Base-by-base conservation (phyloP, 2,329 filamentous ascomycete species). In the Aspergillus sp. region DNA sequence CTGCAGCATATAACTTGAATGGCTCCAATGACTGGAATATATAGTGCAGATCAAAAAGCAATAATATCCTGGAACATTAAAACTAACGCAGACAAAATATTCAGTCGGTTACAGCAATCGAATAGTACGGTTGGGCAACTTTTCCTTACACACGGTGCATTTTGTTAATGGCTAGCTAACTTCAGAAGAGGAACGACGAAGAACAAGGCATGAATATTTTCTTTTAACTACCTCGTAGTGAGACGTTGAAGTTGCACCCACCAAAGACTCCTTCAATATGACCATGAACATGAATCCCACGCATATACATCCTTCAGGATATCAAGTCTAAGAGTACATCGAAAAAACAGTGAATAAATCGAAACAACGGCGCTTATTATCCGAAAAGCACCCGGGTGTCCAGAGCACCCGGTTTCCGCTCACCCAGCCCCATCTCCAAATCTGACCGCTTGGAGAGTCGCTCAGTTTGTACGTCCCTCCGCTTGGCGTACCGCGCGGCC, bases 391-490 rank as follows among this genome's bases (percentile, higher is more conserved):
- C 82, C 72, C 84, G 85, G 63, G 89, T 88, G 76, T 96, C 92
- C 74, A 97, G 79, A 63, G 86, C 86, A 73, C 90, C 85, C 65
- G 81, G 82, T 66, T 85, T 82, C 70, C 80, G 81, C 76, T 82
- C 83, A 59, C 83, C 81, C 42, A 70, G 68, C 13, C 88, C 87
- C 64, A 98, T 78, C 24, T 93, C 92, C 58, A 99, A 76, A 24
- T 89, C 86, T 42, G 86, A 86, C 76, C 86, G 89, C 82, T 89
- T 95, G 56, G 86, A 83, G 68, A 88, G 80, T 62, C 87, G 83
- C 70, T 93, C 90, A 50, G 89, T 81, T 64, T 84, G 80, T 66
- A 89, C 86, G 71, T 96, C 92, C 30, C 87, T 85, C 60, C 95
- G 83, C 56, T 83, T 82, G 65, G 90, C 90, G 78, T 96, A 93